Percentiles rank a stretch among this genome's conserved stretches.
phyloP scores from a whole-genome alignment of 306 rosid species.

The Glycine soja region DNA sequence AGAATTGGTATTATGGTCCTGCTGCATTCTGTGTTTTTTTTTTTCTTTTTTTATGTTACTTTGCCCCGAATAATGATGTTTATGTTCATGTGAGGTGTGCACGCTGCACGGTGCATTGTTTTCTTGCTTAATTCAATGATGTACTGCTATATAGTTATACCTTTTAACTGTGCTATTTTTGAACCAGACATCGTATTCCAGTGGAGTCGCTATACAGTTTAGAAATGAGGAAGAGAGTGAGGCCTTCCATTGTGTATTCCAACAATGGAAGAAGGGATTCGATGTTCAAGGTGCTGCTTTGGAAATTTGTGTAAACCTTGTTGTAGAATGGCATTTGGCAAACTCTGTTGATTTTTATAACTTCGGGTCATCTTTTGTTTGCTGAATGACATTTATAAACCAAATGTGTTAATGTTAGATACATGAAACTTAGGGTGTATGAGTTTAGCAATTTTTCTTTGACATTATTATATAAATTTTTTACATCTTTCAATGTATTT shows the following conservation, averaged over 20 bases:
- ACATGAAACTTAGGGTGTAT: background rate
- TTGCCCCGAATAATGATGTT: slow-evolving; percentile 5
- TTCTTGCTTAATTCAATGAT: slow-evolving; percentile 21
- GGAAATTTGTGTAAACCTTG: slow-evolving; percentile 33
- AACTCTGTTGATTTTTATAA: slow-evolving; percentile 36
- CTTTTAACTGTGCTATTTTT: slow-evolving; percentile 52
- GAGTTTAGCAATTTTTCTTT: background rate
- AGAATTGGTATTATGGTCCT: background rate
- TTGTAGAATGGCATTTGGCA: slow-evolving; percentile 31
- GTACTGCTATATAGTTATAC: slow-evolving; percentile 21
- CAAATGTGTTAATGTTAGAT: background rate
- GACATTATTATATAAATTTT: background rate
- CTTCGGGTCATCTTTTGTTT: slow-evolving; percentile 26
- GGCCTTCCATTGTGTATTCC: slow-evolving; percentile 72
- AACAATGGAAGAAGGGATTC: slow-evolving; percentile 68
- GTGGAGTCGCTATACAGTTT: slow-evolving; percentile 70
- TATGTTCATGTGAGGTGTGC: slow-evolving; percentile 7
- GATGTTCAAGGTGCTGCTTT: slow-evolving; percentile 67
- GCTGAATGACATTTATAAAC: slow-evolving; percentile 20
- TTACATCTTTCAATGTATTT: background rate
- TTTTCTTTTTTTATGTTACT: slow-evolving; percentile 3
- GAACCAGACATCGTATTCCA: slow-evolving; percentile 68
- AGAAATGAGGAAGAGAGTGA: slow-evolving; percentile 71
- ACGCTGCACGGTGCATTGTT: background rate
- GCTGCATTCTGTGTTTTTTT: background rate